phyloP scores from a whole-genome alignment of 2,329 filamentous ascomycete species.

The Colletotrichum destructivum region DNA sequence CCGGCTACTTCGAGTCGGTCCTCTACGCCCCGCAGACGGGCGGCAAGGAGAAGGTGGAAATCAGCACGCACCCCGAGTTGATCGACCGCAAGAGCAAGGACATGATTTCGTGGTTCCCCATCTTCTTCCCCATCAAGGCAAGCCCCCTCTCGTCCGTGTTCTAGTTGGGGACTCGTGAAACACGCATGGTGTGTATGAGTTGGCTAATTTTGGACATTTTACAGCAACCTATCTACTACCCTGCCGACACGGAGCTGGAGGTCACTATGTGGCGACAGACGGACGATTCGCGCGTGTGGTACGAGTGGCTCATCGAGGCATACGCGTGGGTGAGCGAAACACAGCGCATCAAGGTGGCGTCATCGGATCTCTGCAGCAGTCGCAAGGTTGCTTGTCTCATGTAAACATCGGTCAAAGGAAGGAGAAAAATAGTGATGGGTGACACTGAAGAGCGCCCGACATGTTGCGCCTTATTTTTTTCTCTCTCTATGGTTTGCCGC shows the following conservation, averaged over 20 bases:
- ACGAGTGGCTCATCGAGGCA: slow-evolving; percentile 96
- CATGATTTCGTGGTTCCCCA: slow-evolving; percentile 99
- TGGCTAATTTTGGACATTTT: slow-evolving; percentile 9
- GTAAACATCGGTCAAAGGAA: slow-evolving; percentile 56
- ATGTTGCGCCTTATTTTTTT: slow-evolving; percentile 22
- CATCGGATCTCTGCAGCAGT: slow-evolving; percentile 78
- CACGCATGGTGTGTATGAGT: too few species aligned
- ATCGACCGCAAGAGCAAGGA: slow-evolving; percentile 95
- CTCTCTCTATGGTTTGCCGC: slow-evolving; percentile 31
- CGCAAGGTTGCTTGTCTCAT: slow-evolving; percentile 80
- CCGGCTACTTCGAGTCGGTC: slow-evolving; percentile 97
- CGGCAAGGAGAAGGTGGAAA: slow-evolving; percentile 76
- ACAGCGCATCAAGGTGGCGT: slow-evolving; percentile 75
- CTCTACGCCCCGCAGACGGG: slow-evolving; percentile 76
- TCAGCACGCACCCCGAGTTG: slow-evolving; percentile 92
- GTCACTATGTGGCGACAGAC: slow-evolving; percentile 97
- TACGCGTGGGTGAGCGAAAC: slow-evolving; percentile 76
- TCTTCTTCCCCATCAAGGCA: slow-evolving; percentile 97
- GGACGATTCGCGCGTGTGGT: slow-evolving; percentile 97
- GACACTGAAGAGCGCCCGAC: slow-evolving; percentile 28
- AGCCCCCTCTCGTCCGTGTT: slow-evolving; percentile 47
- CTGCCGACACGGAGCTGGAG: slow-evolving; percentile 86
- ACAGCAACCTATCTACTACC: slow-evolving; percentile 89
- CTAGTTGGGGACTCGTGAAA: background rate
- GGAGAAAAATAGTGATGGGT: background rate